Conservation (phyloP, 108 stramenopile genomes). For the Nitzschia putrida region DNA sequence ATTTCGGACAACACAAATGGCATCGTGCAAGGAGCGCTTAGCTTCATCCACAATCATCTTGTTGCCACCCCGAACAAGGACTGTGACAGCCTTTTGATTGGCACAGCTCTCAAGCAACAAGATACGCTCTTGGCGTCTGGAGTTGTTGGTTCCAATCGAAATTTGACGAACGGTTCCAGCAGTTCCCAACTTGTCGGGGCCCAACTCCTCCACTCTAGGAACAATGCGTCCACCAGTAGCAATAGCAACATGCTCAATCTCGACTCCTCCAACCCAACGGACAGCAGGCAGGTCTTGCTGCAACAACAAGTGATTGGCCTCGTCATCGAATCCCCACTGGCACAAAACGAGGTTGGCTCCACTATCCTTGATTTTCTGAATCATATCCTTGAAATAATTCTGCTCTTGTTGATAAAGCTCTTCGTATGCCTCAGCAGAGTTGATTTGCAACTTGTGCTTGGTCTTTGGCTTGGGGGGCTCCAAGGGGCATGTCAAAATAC, state of each 20-base stretch:
- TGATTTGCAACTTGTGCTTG: slow-evolving; percentile 99
- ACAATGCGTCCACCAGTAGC: slow-evolving; percentile 99
- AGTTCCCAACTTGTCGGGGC: slow-evolving; percentile 92
- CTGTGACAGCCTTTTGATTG: slow-evolving; percentile 96
- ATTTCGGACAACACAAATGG: slow-evolving; percentile 99
- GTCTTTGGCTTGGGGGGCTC: slow-evolving; percentile 99
- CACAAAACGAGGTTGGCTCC: slow-evolving; percentile 97
- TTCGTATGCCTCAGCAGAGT: slow-evolving; percentile 94
- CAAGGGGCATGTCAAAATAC: slow-evolving; percentile 97
- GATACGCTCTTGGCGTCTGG: slow-evolving; percentile 80
- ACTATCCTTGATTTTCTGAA: slow-evolving; percentile 95
- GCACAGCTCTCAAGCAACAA: slow-evolving; percentile 95
- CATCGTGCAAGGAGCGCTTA: slow-evolving; percentile 99
- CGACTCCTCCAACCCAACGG: slow-evolving; percentile 98
- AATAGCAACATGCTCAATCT: slow-evolving; percentile 99
- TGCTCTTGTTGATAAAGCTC: slow-evolving; percentile 93
- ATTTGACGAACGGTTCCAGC: slow-evolving; percentile 94
- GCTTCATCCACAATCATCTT: slow-evolving; percentile 99
- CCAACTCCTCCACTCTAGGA: slow-evolving; percentile 93
- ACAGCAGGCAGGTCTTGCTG: slow-evolving; percentile 93
- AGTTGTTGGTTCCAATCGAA: slow-evolving; percentile 93
- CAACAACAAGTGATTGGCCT: slow-evolving; percentile 96
- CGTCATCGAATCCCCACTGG: slow-evolving; percentile 99
- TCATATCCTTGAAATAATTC: slow-evolving; percentile 97
- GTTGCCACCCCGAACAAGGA: slow-evolving; percentile 97